phyloP scores from a whole-genome alignment of 495 filamentous ascomycete genomes.

The Talaromyces trachyspermus region DNA sequence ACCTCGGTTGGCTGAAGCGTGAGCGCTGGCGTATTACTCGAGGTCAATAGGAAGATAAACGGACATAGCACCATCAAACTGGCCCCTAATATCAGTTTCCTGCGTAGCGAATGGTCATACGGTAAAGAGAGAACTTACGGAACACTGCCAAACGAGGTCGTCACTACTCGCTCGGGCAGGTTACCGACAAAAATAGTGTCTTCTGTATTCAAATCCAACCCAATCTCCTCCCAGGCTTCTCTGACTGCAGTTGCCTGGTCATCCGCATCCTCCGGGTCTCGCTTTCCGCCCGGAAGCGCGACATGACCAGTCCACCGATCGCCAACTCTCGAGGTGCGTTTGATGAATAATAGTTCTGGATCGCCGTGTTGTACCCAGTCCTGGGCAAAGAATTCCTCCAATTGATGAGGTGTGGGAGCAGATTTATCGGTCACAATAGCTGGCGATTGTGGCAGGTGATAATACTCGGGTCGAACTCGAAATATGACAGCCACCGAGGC shows the following conservation, averaged over 20 bases:
- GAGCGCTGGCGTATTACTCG: slow-evolving; percentile 49
- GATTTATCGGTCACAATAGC: slow-evolving; percentile 20
- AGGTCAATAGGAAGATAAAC: slow-evolving; percentile 61
- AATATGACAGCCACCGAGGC: slow-evolving; percentile 69
- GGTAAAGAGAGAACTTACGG: too few relatives aligned
- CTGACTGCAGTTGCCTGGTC: slow-evolving; percentile 60
- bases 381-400: slow-evolving; percentile 60
- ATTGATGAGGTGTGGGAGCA: slow-evolving; percentile 27
- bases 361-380: slow-evolving; percentile 68
- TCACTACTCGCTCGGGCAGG: slow-evolving; percentile 63
- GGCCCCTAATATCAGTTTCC: too few relatives aligned
- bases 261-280: slow-evolving; percentile 60
- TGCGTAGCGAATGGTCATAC: too few relatives aligned
- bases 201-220: slow-evolving; percentile 51
- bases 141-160: slow-evolving; percentile 62
- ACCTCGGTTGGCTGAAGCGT: slow-evolving; percentile 66
- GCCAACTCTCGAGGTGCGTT: slow-evolving; percentile 59
- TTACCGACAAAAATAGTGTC: slow-evolving; percentile 57
- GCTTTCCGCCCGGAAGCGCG: slow-evolving; percentile 65
- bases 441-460: slow-evolving; percentile 43
- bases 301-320: slow-evolving; percentile 75
- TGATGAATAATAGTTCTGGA: slow-evolving; percentile 71
- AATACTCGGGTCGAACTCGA: slow-evolving; percentile 55
- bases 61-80: slow-evolving; percentile 75
- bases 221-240: slow-evolving; percentile 68